A percentile compares a stretch with the other conserved stretches of the same genome.
Evolutionary conservation across 345 rosid species (phyloP).

Genomic region (Kernera saxatilis): DNA sequence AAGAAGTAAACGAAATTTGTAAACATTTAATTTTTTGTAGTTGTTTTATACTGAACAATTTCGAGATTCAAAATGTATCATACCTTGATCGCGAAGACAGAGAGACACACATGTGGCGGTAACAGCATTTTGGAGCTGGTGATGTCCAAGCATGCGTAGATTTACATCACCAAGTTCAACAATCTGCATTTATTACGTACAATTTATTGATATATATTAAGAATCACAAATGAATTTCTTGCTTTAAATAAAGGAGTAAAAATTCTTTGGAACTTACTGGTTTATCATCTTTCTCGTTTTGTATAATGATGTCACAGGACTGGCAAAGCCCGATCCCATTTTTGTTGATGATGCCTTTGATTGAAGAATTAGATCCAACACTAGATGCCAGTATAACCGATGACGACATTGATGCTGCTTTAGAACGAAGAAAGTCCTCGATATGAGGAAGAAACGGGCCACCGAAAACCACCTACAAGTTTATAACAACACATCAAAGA

Average conservation of each 20-base stretch:
- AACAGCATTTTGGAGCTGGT: conserved; percentile 86
- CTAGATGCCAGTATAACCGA: conserved; percentile 55
- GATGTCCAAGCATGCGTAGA: conserved; percentile 71
- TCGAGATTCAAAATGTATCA: background rate
- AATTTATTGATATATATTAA: background rate
- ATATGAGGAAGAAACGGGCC: conserved; percentile 87
- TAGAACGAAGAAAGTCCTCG: conserved; percentile 51
- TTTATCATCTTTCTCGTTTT: conserved; percentile 39
- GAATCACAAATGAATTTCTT: background rate
- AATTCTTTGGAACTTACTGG: conserved; percentile 37
- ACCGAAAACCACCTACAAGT: conserved; percentile 40
- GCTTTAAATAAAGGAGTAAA: background rate
- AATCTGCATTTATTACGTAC: conserved; percentile 37
- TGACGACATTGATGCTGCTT: conserved; percentile 55
- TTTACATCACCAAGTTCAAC: conserved; percentile 54
- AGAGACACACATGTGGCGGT: conserved; percentile 72
- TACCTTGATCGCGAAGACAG: conserved; percentile 71
- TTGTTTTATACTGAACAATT: background rate
- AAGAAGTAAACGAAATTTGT: background rate
- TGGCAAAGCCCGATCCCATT: conserved; percentile 48
- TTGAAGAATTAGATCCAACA: conserved; percentile 41
- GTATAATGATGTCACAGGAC: conserved; percentile 53
- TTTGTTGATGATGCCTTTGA: conserved; percentile 43
- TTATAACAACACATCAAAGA: background rate
- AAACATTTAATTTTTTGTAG: background rate